Evolutionary conservation across 306 rosid species (phyloP).

Genomic region (Geum urbanum): DNA sequence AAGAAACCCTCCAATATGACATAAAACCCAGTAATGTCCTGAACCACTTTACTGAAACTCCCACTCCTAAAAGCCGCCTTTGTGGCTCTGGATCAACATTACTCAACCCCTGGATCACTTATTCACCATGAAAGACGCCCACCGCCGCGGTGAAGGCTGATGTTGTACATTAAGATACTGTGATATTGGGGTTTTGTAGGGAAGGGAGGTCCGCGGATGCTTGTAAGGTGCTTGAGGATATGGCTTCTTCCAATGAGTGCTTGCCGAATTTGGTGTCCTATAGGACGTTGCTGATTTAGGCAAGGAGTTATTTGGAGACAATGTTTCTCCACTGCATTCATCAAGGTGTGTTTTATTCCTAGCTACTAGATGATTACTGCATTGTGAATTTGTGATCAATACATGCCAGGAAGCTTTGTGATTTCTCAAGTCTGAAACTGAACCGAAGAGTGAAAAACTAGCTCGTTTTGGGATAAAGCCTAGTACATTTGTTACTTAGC

Average conservation of each 20-base stretch:
- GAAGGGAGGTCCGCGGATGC: constrained; percentile 74
- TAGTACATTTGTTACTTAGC: too few relatives aligned
- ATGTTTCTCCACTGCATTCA: background rate
- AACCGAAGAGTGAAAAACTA: too few relatives aligned
- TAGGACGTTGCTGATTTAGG: constrained; percentile 60
- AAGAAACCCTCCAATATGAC: constrained; percentile 89
- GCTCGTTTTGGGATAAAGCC: too few relatives aligned
- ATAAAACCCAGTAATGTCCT: constrained; percentile 83
- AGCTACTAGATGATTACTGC: too few relatives aligned
- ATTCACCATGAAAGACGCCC: constrained; percentile 76
- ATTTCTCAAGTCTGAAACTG: too few relatives aligned
- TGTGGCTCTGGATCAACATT: constrained; percentile 83
- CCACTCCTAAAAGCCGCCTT: constrained; percentile 89
- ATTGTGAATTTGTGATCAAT: too few relatives aligned
- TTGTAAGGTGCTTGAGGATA: constrained; percentile 70
- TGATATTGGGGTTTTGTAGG: constrained; percentile 71
- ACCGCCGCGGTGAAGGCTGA: constrained; percentile 70
- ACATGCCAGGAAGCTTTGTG: too few relatives aligned
- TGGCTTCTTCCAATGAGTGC: constrained; percentile 68
- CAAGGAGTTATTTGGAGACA: constrained; percentile 44
- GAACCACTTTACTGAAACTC: constrained; percentile 73
- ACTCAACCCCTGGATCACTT: constrained; percentile 74
- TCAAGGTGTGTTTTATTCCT: too few relatives aligned
- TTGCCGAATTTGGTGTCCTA: constrained; percentile 73
- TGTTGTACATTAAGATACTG: constrained; percentile 69